phyloP scores from a whole-genome alignment of 2,329 filamentous ascomycete species.

The Trichophaea hybrida region DNA sequence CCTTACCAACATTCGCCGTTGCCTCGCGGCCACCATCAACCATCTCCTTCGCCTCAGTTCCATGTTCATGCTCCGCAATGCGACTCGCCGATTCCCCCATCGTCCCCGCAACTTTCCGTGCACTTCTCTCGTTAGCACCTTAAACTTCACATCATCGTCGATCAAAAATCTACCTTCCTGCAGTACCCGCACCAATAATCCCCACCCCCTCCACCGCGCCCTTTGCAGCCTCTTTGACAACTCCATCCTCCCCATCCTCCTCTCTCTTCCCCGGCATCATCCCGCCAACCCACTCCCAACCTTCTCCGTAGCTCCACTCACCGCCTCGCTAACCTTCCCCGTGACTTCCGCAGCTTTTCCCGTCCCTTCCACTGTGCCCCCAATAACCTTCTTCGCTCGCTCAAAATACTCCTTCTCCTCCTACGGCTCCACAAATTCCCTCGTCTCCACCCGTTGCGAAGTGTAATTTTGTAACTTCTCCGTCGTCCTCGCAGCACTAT shows the following conservation, averaged over 20 bases:
- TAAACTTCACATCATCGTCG: neutral
- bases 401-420: conserved; percentile 18
- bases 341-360: conserved; percentile 17
- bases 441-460: conserved; percentile 7
- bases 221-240: conserved; percentile 15
- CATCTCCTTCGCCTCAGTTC: conserved; percentile 18
- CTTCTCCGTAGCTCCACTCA: conserved; percentile 16
- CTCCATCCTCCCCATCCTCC: conserved; percentile 7
- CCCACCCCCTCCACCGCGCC: conserved; percentile 16
- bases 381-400: conserved; percentile 15
- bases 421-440: conserved; percentile 6
- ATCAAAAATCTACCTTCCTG: neutral
- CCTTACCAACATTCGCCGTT: conserved; percentile 14
- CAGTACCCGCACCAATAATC: conserved; percentile 9
- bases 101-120: conserved; percentile 10
- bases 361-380: conserved; percentile 12
- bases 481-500: conserved; percentile 12
- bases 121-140: conserved; percentile 3
- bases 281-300: conserved; percentile 23
- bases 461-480: conserved; percentile 11
- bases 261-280: conserved; percentile 11
- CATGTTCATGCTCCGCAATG: conserved; percentile 18
- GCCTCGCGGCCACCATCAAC: conserved; percentile 14
- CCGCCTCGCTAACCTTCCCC: conserved; percentile 13
- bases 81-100: conserved; percentile 16